Evolutionary conservation across 2,329 filamentous ascomycete genomes (phyloP).

Genomic region (Diaporthe australafricana): DNA sequence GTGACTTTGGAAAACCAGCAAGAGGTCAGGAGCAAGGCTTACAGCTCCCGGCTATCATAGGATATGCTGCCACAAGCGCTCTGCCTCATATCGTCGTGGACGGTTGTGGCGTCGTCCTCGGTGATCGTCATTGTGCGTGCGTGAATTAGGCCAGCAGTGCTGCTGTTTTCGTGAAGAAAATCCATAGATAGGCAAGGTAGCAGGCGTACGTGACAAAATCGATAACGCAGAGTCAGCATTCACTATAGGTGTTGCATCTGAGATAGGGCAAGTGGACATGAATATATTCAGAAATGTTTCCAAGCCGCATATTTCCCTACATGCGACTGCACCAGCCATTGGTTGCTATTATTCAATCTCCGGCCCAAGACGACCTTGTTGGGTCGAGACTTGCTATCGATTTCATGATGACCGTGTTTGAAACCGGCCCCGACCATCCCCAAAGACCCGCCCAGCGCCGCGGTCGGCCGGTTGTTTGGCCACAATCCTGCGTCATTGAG

Average conservation of each 20-base stretch:
- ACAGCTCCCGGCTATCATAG: neutral
- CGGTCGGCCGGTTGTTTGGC: neutral
- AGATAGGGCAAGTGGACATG: neutral
- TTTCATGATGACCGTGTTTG: neutral
- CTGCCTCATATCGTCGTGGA: neutral
- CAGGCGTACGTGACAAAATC: neutral
- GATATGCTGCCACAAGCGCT: neutral
- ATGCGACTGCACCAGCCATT: neutral
- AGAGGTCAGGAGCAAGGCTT: neutral
- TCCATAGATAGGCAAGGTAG: neutral
- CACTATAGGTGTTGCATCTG: too few species aligned
- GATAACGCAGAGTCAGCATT: neutral
- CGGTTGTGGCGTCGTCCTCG: conserved; percentile 6
- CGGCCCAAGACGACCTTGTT: neutral
- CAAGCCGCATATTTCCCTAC: neutral
- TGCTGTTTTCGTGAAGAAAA: neutral
- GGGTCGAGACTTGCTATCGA: neutral
- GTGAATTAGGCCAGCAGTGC: conserved; percentile 2
- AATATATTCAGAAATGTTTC: neutral
- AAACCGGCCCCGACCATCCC: conserved; percentile 13
- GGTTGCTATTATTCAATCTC: neutral
- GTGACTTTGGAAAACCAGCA: neutral
- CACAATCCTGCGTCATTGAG: neutral
- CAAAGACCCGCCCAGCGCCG: neutral
- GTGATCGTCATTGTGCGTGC: neutral